A percentile compares a stretch with the other conserved stretches of the same genome.
phyloP scores from a whole-genome alignment of 2,329 filamentous ascomycete species.

The Aspergillus arachidicola region DNA sequence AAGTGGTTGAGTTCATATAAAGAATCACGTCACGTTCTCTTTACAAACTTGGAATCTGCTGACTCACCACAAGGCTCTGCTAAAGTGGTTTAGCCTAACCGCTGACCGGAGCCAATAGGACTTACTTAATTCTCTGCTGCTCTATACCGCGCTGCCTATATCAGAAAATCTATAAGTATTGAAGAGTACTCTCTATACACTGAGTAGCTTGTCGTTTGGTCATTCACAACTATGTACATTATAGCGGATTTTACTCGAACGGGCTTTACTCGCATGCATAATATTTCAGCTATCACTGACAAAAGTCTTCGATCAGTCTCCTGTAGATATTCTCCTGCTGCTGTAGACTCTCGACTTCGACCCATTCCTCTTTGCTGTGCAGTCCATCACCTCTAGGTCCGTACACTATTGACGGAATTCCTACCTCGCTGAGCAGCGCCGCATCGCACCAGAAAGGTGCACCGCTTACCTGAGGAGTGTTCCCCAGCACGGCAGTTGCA shows the following conservation, averaged over 20 bases:
- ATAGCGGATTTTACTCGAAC: not conserved
- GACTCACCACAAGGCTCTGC: not conserved
- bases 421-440: conserved; percentile 49
- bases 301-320: conserved; percentile 24
- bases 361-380: conserved; percentile 56
- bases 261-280: not conserved
- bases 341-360: conserved; percentile 47
- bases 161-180: not conserved
- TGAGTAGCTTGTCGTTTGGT: not conserved
- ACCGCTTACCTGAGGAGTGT: conserved; percentile 28
- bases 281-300: conserved; percentile 12
- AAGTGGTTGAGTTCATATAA: not conserved
- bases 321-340: conserved; percentile 31
- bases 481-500: conserved; percentile 31
- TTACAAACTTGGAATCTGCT: not conserved
- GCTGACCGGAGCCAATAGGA: not conserved
- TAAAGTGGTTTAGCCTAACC: not conserved
- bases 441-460: conserved; percentile 55
- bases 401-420: conserved; percentile 52
- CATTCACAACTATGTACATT: not conserved
- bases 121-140: not conserved
- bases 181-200: not conserved
- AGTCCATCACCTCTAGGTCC: conserved; percentile 54
- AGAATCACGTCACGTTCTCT: not conserved
- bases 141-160: not conserved